Conservation (phyloP, 805 yeast species). For the Saccharomycopsis vini region DNA sequence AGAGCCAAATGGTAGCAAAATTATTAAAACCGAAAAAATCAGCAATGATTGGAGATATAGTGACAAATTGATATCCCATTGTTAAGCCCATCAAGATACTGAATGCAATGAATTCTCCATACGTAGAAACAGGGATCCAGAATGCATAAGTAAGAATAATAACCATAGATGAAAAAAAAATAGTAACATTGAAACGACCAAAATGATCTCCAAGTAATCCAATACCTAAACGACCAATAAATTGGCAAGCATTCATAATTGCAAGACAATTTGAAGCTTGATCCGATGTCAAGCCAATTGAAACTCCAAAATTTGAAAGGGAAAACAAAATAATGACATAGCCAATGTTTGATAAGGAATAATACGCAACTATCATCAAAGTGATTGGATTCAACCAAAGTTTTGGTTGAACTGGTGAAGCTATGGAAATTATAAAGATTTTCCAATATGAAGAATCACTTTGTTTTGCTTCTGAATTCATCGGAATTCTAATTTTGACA, state of each 20-base stretch:
- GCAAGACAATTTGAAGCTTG: conserved; percentile 40
- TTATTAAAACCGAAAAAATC: conserved; percentile 32
- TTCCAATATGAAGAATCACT: background rate
- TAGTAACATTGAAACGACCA: conserved; percentile 41
- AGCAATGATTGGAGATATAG: conserved; percentile 31
- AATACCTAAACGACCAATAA: conserved; percentile 40
- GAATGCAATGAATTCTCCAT: conserved; percentile 33
- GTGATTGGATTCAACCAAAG: conserved; percentile 25
- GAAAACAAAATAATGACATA: conserved; percentile 40
- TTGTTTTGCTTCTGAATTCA: conserved; percentile 7
- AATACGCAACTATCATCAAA: conserved; percentile 27
- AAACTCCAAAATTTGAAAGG: conserved; percentile 36
- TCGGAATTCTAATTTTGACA: conserved; percentile 35
- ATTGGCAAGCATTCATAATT: conserved; percentile 37
- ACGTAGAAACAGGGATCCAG: conserved; percentile 41
- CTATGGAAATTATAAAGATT: conserved; percentile 23
- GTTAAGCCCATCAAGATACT: conserved; percentile 35
- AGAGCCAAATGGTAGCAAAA: conserved; percentile 33
- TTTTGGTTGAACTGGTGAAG: conserved; percentile 28
- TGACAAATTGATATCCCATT: conserved; percentile 39
- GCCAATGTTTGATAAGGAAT: conserved; percentile 34
- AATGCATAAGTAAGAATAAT: conserved; percentile 34
- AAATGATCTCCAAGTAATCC: conserved; percentile 36
- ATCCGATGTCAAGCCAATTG: conserved; percentile 36
- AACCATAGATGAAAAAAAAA: conserved; percentile 28